phyloP scores from a whole-genome alignment of 495 filamentous ascomycete species.

The Penicillium salamii region DNA sequence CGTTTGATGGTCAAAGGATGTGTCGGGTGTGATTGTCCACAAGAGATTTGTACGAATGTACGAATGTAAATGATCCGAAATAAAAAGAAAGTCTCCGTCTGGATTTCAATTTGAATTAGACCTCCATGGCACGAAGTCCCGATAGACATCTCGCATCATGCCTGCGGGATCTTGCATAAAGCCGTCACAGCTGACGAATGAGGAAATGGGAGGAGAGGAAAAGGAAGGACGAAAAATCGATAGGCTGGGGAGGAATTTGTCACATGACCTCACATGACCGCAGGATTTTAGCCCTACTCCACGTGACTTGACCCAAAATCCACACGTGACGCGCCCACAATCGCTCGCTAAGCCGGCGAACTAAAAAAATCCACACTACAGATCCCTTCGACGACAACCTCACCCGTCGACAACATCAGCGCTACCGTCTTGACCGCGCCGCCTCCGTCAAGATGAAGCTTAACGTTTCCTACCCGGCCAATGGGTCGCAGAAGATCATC shows the following conservation, averaged over 20 bases:
- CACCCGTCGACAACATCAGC: slow-evolving; percentile 49
- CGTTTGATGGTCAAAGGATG: background rate
- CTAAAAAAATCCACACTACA: slow-evolving; percentile 32
- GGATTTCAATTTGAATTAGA: no score
- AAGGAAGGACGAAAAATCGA: background rate
- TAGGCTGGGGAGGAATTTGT: background rate
- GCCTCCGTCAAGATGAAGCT: slow-evolving; percentile 72
- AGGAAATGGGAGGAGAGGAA: background rate
- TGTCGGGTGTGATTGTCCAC: no score
- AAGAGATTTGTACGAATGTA: no score
- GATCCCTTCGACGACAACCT: slow-evolving; percentile 37
- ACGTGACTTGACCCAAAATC: slow-evolving; percentile 6
- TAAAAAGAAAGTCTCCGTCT: no score
- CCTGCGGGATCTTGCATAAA: background rate
- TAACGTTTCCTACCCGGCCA: slow-evolving; percentile 97
- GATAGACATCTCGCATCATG: background rate
- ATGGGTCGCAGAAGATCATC: slow-evolving; percentile 98
- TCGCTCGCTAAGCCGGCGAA: slow-evolving; percentile 32
- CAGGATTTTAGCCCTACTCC: slow-evolving; percentile 6
- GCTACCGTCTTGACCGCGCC: slow-evolving; percentile 54
- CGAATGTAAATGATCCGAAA: no score
- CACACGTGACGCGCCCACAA: slow-evolving; percentile 25
- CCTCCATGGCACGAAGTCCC: no score
- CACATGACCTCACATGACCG: background rate
- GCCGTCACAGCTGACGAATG: background rate